phyloP scores from a whole-genome alignment of 169 alveolate species.

The Plasmodium vivax region DNA sequence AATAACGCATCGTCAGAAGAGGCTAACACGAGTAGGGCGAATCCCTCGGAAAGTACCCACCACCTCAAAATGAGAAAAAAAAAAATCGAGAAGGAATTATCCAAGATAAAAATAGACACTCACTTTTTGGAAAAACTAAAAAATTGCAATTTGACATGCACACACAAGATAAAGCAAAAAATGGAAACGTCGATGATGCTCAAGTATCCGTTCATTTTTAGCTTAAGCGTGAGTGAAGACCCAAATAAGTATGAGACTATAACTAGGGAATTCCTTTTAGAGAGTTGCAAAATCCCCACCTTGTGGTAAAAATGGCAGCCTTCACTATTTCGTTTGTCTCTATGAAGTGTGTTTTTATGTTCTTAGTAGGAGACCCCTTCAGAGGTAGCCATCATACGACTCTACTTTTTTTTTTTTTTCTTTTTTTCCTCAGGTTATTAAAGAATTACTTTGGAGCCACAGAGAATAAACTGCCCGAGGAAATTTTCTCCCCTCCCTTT shows the following conservation, averaged over 20 bases:
- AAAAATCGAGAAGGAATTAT: constrained; percentile 35
- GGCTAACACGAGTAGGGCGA: background rate
- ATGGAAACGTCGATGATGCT: constrained; percentile 34
- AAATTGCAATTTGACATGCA: constrained; percentile 35
- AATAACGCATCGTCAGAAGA: background rate
- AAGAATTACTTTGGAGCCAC: constrained; percentile 34
- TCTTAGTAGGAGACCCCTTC: background rate
- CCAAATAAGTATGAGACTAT: constrained; percentile 9
- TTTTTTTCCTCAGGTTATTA: constrained; percentile 33
- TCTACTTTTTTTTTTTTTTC: background rate
- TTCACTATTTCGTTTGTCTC: background rate
- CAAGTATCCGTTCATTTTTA: constrained; percentile 66
- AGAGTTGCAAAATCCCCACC: constrained; percentile 23
- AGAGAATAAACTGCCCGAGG: constrained; percentile 16
- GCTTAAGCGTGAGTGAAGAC: constrained; percentile 15
- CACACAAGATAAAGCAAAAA: constrained; percentile 14
- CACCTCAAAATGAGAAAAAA: background rate
- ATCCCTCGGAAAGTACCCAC: background rate
- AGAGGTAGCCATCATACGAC: background rate
- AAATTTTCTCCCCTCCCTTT: constrained; percentile 38
- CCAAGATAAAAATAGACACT: constrained; percentile 41
- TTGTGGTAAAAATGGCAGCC: constrained; percentile 12
- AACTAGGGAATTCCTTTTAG: constrained; percentile 3
- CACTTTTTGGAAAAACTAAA: constrained; percentile 23
- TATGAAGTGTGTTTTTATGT: background rate